Evolutionary conservation across 768 basidiomycete species (phyloP).

Genomic region (Mycena rebaudengoi): DNA sequence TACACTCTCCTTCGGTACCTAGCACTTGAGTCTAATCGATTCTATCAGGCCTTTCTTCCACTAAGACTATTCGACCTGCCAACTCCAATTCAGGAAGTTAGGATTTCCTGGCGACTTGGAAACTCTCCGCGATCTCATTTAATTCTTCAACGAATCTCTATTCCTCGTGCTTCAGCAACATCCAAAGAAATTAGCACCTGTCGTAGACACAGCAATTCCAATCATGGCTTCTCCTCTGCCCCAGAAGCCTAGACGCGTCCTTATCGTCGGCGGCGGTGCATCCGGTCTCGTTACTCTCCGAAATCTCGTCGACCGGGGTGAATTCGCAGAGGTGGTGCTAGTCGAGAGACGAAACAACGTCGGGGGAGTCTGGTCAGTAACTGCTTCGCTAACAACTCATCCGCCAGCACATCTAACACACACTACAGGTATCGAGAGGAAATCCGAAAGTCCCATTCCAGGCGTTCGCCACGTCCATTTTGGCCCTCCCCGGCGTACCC

Average conservation of each 20-base stretch:
- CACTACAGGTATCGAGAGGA: slow-evolving; percentile 19
- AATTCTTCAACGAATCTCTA: too few species aligned
- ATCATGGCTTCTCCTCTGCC: too few species aligned
- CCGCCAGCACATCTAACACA: not conserved
- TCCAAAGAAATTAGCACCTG: too few species aligned
- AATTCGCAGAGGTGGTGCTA: slow-evolving; percentile 52
- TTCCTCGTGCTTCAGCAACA: too few species aligned
- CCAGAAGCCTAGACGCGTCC: slow-evolving; percentile 42
- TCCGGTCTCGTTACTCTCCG: slow-evolving; percentile 57
- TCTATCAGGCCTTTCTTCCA: too few species aligned
- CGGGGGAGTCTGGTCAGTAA: slow-evolving; percentile 57
- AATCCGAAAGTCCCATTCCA: not conserved
- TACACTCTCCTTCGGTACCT: too few species aligned
- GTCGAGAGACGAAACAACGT: slow-evolving; percentile 57
- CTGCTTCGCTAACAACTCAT: not conserved
- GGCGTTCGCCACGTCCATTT: slow-evolving; percentile 8
- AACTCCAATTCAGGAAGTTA: too few species aligned
- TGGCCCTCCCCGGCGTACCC: slow-evolving; percentile 43
- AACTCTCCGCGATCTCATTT: too few species aligned
- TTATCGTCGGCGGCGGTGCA: slow-evolving; percentile 58
- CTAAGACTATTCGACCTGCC: too few species aligned
- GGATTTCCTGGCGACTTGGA: too few species aligned
- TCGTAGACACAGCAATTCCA: too few species aligned
- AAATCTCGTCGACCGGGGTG: slow-evolving; percentile 52
- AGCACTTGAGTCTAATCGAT: too few species aligned